Evolutionary conservation across 208 protist genomes (phyloP).

Genomic region (Tritrichomonas musculus): DNA sequence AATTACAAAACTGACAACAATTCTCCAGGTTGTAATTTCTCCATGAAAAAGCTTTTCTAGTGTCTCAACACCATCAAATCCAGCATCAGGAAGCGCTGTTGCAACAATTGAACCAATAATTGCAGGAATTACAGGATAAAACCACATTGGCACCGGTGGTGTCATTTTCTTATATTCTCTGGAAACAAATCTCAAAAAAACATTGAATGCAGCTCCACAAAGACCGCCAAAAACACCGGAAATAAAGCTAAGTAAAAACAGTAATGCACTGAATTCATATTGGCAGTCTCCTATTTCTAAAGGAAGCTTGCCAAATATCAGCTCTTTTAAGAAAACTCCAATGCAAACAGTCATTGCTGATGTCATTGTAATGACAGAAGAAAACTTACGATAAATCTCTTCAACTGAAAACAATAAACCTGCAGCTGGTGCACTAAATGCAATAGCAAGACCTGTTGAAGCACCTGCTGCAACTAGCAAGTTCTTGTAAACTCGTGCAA

Average conservation of each 20-base stretch:
- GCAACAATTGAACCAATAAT: not conserved
- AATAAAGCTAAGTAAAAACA: not conserved
- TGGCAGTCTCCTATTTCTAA: not conserved
- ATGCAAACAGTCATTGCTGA: not conserved
- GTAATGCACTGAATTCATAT: not conserved
- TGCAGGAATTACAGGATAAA: not conserved
- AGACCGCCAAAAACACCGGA: not conserved
- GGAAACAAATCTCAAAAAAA: not conserved
- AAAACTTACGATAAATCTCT: constrained; percentile 18
- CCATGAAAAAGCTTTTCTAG: not conserved
- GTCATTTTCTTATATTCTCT: not conserved
- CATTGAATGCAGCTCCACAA: not conserved
- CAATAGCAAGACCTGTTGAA: not conserved
- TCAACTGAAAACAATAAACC: not conserved
- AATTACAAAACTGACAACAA: not conserved
- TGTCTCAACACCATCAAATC: not conserved
- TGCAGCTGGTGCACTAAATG: not conserved
- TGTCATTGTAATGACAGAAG: not conserved
- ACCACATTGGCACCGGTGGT: not conserved
- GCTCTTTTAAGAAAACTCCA: not conserved
- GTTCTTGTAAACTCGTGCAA: not conserved
- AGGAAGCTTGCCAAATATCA: not conserved
- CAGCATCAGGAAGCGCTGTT: not conserved
- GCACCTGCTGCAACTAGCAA: not conserved
- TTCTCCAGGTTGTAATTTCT: not conserved